Evolutionary conservation across 768 basidiomycete species (phyloP), one percentile per base, ranked within the genome.

Genomic region (Boletus rex-veris): DNA sequence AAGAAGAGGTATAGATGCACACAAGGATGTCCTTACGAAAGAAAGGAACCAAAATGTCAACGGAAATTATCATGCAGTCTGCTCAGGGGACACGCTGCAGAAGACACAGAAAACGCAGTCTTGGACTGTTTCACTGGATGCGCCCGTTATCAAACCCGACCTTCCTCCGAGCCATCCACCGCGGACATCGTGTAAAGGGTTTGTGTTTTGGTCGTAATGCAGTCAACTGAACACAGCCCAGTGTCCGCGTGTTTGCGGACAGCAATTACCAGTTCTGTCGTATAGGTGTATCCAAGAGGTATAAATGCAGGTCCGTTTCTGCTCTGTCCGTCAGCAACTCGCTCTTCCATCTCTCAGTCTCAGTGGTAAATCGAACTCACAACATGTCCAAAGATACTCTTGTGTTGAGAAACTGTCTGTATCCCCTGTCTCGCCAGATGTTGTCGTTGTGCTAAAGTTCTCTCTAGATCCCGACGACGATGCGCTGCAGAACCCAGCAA

Each of bases 361-460:
- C 45, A 19, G n/a, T 5, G 1, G 14, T 18, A 42, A 7, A 24
- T 46, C 35, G 35, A 47, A 21, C 16, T 30, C 9, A 8, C 12
- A 26, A 42, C 43, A 57, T 57, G 54, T 41, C 46, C 19, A 53
- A 47, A 21, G 8, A n/a, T 1, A 5, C n/a, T 15, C n/a, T 56
- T 3, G 11, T 39, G 8, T 39, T 57, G 50, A 52, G 55, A 40
- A 53, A 57, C 10, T 53, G 55, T 53, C 28, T n/a, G 51, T 40
- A 5, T 9, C 36, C 1, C 35, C 10, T 2, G 3, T 38, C n/a
- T 26, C 16, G 5, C 26, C 3, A 16, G 31, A n/a, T 3, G 5
- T 10, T 19, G n/a, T 3, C 15, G 12, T 31, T 4, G 16, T 35
- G 8, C 53, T 50, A 2, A 57, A 11, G 28, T 14, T 31, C 18